Percentiles rank a stretch among this genome's conserved stretches.
Conservation (phyloP, 1,139 yeast genomes). For the Candida sp. region DNA sequence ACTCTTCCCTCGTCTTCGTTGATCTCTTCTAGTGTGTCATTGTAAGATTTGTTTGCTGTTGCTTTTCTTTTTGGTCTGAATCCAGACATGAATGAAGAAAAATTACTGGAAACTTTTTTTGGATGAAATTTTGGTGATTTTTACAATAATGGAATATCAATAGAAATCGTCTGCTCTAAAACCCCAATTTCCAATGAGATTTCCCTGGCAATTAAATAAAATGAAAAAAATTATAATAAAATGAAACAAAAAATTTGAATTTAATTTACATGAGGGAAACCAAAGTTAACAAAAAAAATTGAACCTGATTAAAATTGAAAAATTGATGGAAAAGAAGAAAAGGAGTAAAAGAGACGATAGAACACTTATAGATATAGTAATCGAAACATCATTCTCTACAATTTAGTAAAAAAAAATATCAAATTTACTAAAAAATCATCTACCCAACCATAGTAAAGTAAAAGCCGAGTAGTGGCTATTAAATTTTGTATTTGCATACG, state of each 20-base stretch:
- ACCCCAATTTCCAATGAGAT: too few relatives aligned
- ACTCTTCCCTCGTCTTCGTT: constrained; percentile 16
- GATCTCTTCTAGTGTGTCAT: constrained; percentile 35
- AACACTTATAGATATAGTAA: too few relatives aligned
- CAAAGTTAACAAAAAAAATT: background rate
- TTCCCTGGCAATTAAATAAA: too few relatives aligned
- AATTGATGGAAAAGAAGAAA: background rate
- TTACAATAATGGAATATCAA: background rate
- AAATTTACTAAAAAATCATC: too few relatives aligned
- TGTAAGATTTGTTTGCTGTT: constrained; percentile 40
- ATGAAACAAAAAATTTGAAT: background rate
- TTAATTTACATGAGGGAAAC: background rate
- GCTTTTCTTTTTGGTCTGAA: constrained; percentile 45
- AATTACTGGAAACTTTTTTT: background rate
- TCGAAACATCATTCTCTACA: too few relatives aligned
- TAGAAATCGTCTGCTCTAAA: background rate
- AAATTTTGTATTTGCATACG: too few relatives aligned
- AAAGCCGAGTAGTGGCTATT: too few relatives aligned
- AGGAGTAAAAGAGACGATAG: background rate
- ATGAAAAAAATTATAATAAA: background rate
- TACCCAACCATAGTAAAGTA: too few relatives aligned
- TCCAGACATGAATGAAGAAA: constrained; percentile 15
- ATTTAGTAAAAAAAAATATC: too few relatives aligned
- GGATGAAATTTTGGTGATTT: background rate
- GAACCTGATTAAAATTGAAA: too few relatives aligned